Evolutionary conservation across 352 stramenopile species (phyloP), one percentile per base, ranked within the genome.

Genomic region (Phytophthora macrochlamydospora): DNA sequence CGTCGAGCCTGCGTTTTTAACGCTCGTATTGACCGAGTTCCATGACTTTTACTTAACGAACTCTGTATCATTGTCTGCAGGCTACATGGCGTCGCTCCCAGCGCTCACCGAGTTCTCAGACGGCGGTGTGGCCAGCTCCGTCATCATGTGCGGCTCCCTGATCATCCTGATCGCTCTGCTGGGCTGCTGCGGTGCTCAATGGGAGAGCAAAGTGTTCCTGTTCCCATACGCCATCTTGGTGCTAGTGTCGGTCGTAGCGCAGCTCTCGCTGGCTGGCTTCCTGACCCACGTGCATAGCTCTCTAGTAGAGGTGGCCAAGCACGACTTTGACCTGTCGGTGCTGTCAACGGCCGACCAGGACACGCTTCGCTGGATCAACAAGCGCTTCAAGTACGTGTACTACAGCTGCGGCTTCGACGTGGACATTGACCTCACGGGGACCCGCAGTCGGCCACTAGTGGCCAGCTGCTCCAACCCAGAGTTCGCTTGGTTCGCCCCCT

Each of bases 161-260:
- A 93, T 94, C 65, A 78, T 94, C 28, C 60, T 92, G 28, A 92
- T 94, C 59, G 83, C 84, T 9, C 45, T 92, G 33, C 67, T 94
- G 4, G 87, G 87, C 65, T 93, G 87, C 64, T 94, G 87, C 51
- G 87, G 87, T 30, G 87, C 87, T 51, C 87, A 94, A 66, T 92
- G 83, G 83, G 87, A 94, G 58, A 92, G 81, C 81, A 94, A 94
- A 62, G 75, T 91, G 4, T 94, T 94, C 69, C 58, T 94, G 24
- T 94, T 91, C 50, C 87, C 87, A 37, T 94, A 92, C 69, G 83
- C 87, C 45, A 91, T 89, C 42, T 67, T 94, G 14, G 83, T 94
- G 37, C 62, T 86, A 0, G 85, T 94, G 32, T 94, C 87, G 58
- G 82, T 94, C 44, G 65, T 94, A 18, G 84, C 83, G 59, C 84